These are phyloP conservation scores for Stevia rebaudiana DNA, from an alignment of 140 eudicot genomes.

Conservation along the genomic window DNA sequence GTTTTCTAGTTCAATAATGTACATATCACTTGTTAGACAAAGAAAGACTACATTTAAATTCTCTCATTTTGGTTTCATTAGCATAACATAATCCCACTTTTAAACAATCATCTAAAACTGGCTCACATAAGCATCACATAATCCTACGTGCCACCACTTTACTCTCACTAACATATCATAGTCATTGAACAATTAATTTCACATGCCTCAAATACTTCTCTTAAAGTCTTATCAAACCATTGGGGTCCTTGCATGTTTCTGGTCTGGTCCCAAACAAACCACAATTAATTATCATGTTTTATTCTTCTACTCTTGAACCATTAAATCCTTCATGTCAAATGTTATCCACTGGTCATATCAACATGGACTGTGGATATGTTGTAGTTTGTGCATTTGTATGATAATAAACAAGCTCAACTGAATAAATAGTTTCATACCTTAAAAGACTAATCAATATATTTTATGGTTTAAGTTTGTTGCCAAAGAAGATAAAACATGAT, in stretches of 20 bases:
- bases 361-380: not conserved
- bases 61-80: no score
- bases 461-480: slow-evolving; percentile 11
- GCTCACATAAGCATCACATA: no score
- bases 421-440: not conserved
- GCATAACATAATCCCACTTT: no score
- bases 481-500: slow-evolving; percentile 6
- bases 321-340: not conserved
- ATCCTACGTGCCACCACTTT: no score
- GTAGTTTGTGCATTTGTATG: not conserved
- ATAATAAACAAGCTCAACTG: not conserved
- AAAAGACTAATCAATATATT: not conserved
- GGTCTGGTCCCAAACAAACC: slow-evolving; percentile 20
- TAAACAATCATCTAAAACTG: no score
- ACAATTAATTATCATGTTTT: slow-evolving; percentile 11
- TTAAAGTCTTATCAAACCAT: not conserved
- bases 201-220: not conserved
- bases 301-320: not conserved
- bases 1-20: no score
- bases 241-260: slow-evolving; percentile 25
- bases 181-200: not conserved
- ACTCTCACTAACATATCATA: no score
- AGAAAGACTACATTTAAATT: no score
- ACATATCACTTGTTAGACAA: no score
- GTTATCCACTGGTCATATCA: not conserved